A percentile compares a stretch with the other conserved stretches of the same genome.
Conservation (phyloP, 805 yeast species). For the Schizosaccharomyces osmophilus region DNA sequence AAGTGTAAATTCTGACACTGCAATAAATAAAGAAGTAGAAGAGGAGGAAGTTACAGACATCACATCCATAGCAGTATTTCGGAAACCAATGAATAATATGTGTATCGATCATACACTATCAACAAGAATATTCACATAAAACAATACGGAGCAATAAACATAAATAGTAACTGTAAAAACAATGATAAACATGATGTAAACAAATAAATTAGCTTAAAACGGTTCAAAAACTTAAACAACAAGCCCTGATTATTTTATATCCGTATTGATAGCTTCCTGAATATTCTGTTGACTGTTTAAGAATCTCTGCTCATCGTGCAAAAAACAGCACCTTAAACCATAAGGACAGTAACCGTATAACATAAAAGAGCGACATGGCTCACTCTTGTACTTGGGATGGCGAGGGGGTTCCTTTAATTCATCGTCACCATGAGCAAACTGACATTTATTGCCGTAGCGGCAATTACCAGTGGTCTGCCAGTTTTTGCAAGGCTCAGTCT, state of each 20-base stretch:
- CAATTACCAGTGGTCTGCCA: not conserved
- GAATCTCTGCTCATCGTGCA: not conserved
- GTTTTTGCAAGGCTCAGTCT: slow-evolving; percentile 1
- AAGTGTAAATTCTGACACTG: too few relatives aligned
- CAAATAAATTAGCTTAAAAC: too few relatives aligned
- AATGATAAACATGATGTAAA: too few relatives aligned
- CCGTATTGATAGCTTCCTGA: not conserved
- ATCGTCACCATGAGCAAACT: not conserved
- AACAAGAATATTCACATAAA: too few relatives aligned
- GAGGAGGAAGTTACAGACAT: too few relatives aligned
- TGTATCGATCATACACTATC: too few relatives aligned
- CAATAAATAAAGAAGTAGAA: too few relatives aligned
- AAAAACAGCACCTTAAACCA: slow-evolving; percentile 1
- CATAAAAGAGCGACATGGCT: not conserved
- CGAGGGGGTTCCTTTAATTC: not conserved
- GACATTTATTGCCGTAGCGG: slow-evolving; percentile 1
- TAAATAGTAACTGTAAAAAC: too few relatives aligned
- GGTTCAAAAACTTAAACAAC: not conserved
- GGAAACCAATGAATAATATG: too few relatives aligned
- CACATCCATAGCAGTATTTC: too few relatives aligned
- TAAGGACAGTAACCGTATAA: slow-evolving; percentile 1
- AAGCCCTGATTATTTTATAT: not conserved
- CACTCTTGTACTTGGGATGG: slow-evolving; percentile 1
- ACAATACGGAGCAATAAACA: too few relatives aligned
- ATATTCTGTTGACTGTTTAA: not conserved